These are phyloP conservation scores for Lodderomyces oxycetoniae DNA, from an alignment of 1,139 yeast genomes.

Conservation along the genomic window DNA sequence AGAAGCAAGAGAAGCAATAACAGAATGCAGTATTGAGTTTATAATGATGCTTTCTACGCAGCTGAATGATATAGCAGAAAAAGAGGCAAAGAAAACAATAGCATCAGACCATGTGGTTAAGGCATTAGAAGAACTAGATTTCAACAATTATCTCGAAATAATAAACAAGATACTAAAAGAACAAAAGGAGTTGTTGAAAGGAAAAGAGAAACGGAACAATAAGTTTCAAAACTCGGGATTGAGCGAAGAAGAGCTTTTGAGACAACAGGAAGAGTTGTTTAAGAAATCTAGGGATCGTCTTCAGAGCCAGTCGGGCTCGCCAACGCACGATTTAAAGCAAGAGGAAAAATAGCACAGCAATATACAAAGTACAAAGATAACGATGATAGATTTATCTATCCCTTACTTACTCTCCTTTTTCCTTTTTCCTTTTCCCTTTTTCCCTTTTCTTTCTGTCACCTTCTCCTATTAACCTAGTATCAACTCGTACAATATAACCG, in stretches of 20 bases:
- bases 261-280: conserved; percentile 89
- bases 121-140: conserved; percentile 86
- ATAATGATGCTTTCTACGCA: conserved; percentile 92
- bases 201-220: conserved; percentile 88
- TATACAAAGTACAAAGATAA: no score
- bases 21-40: conserved; percentile 94
- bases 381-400: no score
- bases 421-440: conserved; percentile 1
- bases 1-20: conserved; percentile 92
- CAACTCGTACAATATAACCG: conserved; percentile 40
- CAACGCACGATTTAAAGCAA: conserved; percentile 10
- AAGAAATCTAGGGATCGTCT: conserved; percentile 80
- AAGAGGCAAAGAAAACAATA: conserved; percentile 92
- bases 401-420: no score
- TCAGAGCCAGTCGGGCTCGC: conserved; percentile 30
- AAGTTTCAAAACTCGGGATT: conserved; percentile 91
- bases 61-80: conserved; percentile 93
- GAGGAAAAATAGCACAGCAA: conserved; percentile 3
- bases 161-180: conserved; percentile 77
- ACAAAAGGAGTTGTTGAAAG: conserved; percentile 81
- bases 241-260: conserved; percentile 83
- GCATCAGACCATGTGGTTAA: conserved; percentile 94
- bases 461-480: conserved; percentile 29
- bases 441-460: not conserved
- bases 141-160: conserved; percentile 76